Conservation (phyloP, 202 grass and related monocot genomes). For the Carex arenaria region DNA sequence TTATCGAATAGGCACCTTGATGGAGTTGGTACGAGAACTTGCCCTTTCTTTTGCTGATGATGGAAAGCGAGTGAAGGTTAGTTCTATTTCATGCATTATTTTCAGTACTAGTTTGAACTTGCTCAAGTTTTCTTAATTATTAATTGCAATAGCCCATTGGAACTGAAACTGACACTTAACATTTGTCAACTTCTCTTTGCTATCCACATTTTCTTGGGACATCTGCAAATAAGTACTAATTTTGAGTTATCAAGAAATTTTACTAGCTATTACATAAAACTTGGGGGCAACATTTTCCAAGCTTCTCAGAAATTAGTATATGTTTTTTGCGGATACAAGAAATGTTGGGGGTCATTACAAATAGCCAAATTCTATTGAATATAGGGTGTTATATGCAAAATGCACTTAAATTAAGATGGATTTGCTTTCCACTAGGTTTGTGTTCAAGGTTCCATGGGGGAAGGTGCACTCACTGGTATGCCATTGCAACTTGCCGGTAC, state of each 20-base stretch:
- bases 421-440: conserved; percentile 56
- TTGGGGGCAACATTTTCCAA: not conserved
- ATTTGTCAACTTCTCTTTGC: conserved; percentile 1
- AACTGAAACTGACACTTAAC: not conserved
- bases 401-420: conserved; percentile 6
- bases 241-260: not conserved
- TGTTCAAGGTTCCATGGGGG: conserved; percentile 97
- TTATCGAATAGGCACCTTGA: conserved; percentile 92
- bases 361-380: not conserved
- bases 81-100: conserved; percentile 2
- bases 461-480: conserved; percentile 93
- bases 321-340: not conserved
- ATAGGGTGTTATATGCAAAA: not conserved
- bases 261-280: not conserved
- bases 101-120: not conserved
- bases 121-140: not conserved
- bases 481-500: conserved; percentile 93
- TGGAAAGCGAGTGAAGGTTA: conserved; percentile 86
- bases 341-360: not conserved
- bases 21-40: conserved; percentile 92
- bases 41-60: conserved; percentile 93
- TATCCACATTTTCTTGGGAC: not conserved
- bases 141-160: not conserved
- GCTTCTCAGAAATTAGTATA: not conserved
- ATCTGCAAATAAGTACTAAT: not conserved